phyloP scores from a whole-genome alignment of 2,329 filamentous ascomycete species.

The Fusarium sp. region DNA sequence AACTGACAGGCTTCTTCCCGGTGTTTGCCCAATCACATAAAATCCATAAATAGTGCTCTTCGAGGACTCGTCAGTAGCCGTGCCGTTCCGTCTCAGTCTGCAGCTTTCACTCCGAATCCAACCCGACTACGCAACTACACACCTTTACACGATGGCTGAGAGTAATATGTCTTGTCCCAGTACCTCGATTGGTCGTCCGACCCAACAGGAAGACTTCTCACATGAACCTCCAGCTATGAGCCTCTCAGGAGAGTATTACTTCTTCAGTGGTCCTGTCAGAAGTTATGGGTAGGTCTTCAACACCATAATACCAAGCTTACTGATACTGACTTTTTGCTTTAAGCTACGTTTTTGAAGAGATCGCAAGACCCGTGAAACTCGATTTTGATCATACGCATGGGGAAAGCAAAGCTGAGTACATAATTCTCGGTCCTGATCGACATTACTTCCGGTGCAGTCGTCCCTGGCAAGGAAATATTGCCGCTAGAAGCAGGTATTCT shows the following conservation, averaged over 20 bases:
- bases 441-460: conserved; percentile 40
- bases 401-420: conserved; percentile 14
- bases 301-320: fast-evolving
- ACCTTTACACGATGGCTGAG: background rate
- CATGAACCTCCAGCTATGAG: conserved; percentile 31
- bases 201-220: conserved; percentile 9
- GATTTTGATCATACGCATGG: conserved; percentile 21
- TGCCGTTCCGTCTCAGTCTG: background rate
- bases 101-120: background rate
- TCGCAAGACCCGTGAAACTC: background rate
- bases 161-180: background rate
- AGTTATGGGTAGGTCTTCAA: conserved; percentile 32
- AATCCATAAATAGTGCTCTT: background rate
- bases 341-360: conserved; percentile 11
- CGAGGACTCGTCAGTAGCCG: background rate
- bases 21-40: background rate
- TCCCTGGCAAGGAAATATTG: conserved; percentile 19
- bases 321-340: background rate
- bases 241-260: conserved; percentile 32
- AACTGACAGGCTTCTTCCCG: background rate
- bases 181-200: background rate
- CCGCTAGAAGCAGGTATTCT: conserved; percentile 24
- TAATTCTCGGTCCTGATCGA: conserved; percentile 33
- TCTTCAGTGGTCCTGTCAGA: conserved; percentile 33
- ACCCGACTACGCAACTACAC: background rate